phyloP scores from a whole-genome alignment of 2,329 filamentous ascomycete species.

The Beauveria varroae region DNA sequence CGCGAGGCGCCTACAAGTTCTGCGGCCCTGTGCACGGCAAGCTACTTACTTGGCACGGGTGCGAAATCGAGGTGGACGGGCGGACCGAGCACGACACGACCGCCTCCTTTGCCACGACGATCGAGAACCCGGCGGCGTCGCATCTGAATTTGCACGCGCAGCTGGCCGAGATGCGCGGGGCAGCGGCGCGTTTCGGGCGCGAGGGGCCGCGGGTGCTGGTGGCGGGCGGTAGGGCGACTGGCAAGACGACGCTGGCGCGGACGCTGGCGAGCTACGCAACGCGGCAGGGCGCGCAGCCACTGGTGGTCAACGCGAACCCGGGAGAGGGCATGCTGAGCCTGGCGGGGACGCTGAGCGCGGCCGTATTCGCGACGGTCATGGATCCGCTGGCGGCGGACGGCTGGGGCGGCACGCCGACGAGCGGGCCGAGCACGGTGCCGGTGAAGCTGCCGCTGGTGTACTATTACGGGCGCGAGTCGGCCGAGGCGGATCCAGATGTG shows the following conservation, averaged over 20 bases:
- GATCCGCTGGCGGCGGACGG: constrained; percentile 73
- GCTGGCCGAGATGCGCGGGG: constrained; percentile 64
- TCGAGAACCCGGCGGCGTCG: constrained; percentile 73
- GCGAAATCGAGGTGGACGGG: constrained; percentile 70
- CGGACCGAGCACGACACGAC: constrained; percentile 44
- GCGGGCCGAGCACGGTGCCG: constrained; percentile 77
- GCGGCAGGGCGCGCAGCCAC: constrained; percentile 63
- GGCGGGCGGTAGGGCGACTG: constrained; percentile 67
- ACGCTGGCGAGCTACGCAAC: constrained; percentile 74
- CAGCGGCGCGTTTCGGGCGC: constrained; percentile 38
- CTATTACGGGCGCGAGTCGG: constrained; percentile 68
- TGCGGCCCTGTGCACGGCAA: constrained; percentile 68
- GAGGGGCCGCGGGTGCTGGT: constrained; percentile 78
- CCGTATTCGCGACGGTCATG: constrained; percentile 79
- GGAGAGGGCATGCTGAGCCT: constrained; percentile 70
- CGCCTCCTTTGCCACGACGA: constrained; percentile 57
- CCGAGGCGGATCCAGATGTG: constrained; percentile 63
- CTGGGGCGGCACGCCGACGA: constrained; percentile 86
- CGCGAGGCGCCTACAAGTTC: constrained; percentile 73
- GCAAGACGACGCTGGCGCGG: constrained; percentile 77
- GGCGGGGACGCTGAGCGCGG: constrained; percentile 75
- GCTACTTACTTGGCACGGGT: constrained; percentile 89
- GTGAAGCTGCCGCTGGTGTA: constrained; percentile 91
- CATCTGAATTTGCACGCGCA: constrained; percentile 85
- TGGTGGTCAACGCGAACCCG: constrained; percentile 80